Base-by-base conservation (phyloP, 2,329 filamentous ascomycete genomes). In the Dryadomyces quercus-mongolicae region DNA sequence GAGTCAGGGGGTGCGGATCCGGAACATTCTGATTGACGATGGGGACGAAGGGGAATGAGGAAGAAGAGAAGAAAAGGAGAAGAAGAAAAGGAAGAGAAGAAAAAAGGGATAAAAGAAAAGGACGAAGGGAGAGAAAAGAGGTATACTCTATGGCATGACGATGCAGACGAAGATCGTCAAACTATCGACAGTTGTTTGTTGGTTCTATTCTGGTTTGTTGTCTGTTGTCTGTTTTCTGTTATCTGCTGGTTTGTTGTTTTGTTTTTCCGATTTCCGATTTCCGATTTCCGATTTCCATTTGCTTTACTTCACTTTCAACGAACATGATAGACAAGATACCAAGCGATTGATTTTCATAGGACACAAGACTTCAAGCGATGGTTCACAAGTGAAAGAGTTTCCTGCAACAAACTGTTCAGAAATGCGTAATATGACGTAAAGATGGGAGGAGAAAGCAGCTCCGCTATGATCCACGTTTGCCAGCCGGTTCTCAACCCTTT, bases 1-100 rank as follows among this genome's bases (percentile, higher is more conserved):
- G 64, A 94, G 88, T 58, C 84, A 92, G 67, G 91, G 90, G 0
- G 69, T 90, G 47, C 75, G 79, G 58, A 87, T 97, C 62, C 78
- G 76, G 50, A 96, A 96, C 72, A 71, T 95, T 61, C 74, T 90
- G 62, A 81, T 94, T 15, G 66, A 69, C 49, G 67, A 70, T 50
- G 66, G 66, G 8, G 53, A 54, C n/a, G 43, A 9, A 8, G 21
- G 18, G 9, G 18, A 13, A 22, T 15, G 6, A 5, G 16, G 15
- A 40, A 16, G 8, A 40, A 40, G 36, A 12, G 15, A 12, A 40
- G 36, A 9, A 16, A 16, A 40, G 36, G 15, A 12, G 34, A 38
- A 16, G 8, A 20, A 16, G 42, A 18, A 16, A 20, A n/a, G 15
- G 10, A n/a, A 44, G 42, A 44, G 42, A 44, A n/a, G 8, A 40